Evolutionary conservation across 2,329 filamentous ascomycete species (phyloP).

Genomic region (Fusarium luffae): DNA sequence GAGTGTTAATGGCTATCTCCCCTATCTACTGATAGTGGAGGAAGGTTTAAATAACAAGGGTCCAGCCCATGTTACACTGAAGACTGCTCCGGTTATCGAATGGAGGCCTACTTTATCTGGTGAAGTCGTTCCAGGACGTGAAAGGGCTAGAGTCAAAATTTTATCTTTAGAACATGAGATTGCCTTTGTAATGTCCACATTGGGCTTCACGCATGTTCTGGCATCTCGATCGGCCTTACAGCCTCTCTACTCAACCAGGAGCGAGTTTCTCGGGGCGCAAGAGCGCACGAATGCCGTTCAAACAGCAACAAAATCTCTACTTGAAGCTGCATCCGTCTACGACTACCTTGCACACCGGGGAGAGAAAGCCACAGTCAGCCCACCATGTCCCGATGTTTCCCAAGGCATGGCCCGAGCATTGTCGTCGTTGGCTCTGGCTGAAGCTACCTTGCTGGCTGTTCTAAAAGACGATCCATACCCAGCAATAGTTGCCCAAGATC

Average conservation of each 20-base stretch:
- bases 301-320: conserved; percentile 78
- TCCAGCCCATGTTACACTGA: conserved; percentile 64
- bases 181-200: conserved; percentile 78
- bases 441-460: conserved; percentile 89
- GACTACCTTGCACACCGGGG: conserved; percentile 73
- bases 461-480: conserved; percentile 96
- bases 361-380: conserved; percentile 53
- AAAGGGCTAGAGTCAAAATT: conserved; percentile 74
- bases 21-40: conserved; percentile 83
- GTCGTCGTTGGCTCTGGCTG: conserved; percentile 78
- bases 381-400: conserved; percentile 65
- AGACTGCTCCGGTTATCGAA: conserved; percentile 71
- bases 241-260: conserved; percentile 75
- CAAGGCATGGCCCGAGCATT: conserved; percentile 66
- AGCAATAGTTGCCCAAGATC: conserved; percentile 79
- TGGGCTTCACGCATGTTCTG: conserved; percentile 79
- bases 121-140: conserved; percentile 70
- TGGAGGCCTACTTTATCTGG: conserved; percentile 86
- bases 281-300: conserved; percentile 77
- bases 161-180: conserved; percentile 85
- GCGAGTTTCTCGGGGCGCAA: conserved; percentile 69
- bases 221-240: conserved; percentile 79
- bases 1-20: conserved; percentile 80
- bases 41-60: conserved; percentile 69
- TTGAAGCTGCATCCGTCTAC: conserved; percentile 83